Evolutionary conservation across 805 yeast genomes (phyloP).

Genomic region (Hanseniaspora vineae): DNA sequence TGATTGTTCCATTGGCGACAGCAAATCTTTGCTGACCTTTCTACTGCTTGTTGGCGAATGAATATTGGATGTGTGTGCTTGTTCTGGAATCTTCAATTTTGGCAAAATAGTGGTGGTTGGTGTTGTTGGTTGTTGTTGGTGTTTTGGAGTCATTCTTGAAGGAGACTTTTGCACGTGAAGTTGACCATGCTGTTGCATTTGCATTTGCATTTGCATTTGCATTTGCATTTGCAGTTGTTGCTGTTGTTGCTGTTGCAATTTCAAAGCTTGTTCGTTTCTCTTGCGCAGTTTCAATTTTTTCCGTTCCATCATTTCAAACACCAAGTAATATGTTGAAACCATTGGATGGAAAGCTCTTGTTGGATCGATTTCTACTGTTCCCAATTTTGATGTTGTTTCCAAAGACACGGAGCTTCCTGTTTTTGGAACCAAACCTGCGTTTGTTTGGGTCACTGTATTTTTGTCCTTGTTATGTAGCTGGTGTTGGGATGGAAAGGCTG

Average conservation of each 20-base stretch:
- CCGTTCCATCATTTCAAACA: constrained; percentile 69
- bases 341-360: constrained; percentile 81
- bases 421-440: no score
- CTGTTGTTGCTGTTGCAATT: constrained; percentile 9
- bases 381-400: neutral
- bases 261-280: constrained; percentile 9
- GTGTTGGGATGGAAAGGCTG: neutral
- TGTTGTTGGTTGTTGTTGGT: constrained; percentile 2
- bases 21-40: constrained; percentile 13
- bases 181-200: neutral
- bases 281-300: constrained; percentile 39
- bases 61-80: constrained; percentile 38
- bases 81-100: constrained; percentile 33
- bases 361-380: constrained; percentile 47
- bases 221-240: constrained; percentile 5
- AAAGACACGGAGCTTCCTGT: neutral
- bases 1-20: neutral
- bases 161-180: constrained; percentile 2
- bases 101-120: constrained; percentile 21
- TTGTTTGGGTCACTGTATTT: no score
- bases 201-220: constrained; percentile 1
- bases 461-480: no score
- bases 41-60: constrained; percentile 28
- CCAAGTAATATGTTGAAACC: constrained; percentile 74
- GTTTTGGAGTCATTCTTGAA: neutral